Evolutionary conservation across 495 filamentous ascomycete genomes (phyloP).

Genomic region (Penicillium waksmanii): DNA sequence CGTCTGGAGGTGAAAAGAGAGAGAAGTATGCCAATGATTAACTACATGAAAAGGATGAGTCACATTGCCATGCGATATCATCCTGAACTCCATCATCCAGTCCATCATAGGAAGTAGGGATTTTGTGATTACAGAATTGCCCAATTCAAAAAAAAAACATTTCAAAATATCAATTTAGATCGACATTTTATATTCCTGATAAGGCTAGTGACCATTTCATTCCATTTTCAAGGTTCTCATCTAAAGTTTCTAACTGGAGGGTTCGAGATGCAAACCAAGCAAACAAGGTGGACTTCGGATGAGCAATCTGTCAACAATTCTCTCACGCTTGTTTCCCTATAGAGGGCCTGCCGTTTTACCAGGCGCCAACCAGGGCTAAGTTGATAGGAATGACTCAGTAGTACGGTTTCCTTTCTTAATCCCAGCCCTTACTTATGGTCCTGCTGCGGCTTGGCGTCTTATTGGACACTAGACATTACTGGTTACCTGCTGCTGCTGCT

Average conservation of each 20-base stretch:
- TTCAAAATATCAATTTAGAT: too few species aligned
- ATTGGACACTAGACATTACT: background rate
- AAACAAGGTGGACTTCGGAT: background rate
- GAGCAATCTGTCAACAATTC: background rate
- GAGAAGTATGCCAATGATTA: too few species aligned
- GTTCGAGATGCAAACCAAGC: background rate
- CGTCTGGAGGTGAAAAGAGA: too few species aligned
- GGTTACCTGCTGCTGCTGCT: background rate
- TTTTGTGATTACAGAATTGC: too few species aligned
- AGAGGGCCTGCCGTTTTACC: background rate
- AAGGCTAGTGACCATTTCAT: too few species aligned
- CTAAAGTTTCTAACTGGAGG: background rate
- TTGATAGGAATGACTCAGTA: background rate
- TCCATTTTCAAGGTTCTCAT: too few species aligned
- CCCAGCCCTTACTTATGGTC: background rate
- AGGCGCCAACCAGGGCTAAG: background rate
- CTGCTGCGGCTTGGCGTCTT: background rate
- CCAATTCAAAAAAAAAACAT: too few species aligned
- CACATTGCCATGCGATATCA: too few species aligned
- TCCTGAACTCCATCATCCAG: too few species aligned
- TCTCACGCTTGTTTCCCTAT: background rate
- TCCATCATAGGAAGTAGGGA: too few species aligned
- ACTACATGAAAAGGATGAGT: too few species aligned
- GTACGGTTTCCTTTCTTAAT: background rate
- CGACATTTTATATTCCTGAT: too few species aligned